Evolutionary conservation across 768 basidiomycete genomes (phyloP).

Genomic region (Strobilomyces dryophilus): DNA sequence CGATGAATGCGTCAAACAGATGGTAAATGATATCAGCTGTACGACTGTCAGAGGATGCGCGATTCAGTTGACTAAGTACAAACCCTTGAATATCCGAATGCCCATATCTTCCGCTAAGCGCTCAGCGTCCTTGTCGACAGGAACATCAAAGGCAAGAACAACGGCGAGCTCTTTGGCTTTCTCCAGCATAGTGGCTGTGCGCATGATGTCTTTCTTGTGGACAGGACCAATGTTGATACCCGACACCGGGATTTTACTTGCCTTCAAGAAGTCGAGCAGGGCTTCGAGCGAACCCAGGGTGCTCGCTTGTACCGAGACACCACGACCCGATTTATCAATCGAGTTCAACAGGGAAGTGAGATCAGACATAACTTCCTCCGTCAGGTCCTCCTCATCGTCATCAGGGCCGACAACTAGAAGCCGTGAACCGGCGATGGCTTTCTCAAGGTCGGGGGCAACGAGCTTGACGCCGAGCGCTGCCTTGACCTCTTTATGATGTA

Average conservation of each 20-base stretch:
- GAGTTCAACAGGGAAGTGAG: conserved; percentile 82
- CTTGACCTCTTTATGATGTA: conserved; percentile 96
- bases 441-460: conserved; percentile 91
- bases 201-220: conserved; percentile 93
- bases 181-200: conserved; percentile 90
- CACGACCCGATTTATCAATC: conserved; percentile 93
- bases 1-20: conserved; percentile 93
- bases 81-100: conserved; percentile 91
- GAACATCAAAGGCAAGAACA: conserved; percentile 95
- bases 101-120: conserved; percentile 91
- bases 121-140: conserved; percentile 91
- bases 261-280: conserved; percentile 89
- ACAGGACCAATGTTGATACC: conserved; percentile 98
- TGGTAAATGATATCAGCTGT: conserved; percentile 98
- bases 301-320: conserved; percentile 96
- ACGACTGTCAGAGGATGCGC: background rate
- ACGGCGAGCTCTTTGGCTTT: conserved; percentile 93
- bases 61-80: background rate
- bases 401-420: conserved; percentile 91
- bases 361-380: conserved; percentile 96
- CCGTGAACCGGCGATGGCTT: conserved; percentile 95
- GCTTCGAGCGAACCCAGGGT: conserved; percentile 97
- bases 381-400: conserved; percentile 93
- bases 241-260: conserved; percentile 94
- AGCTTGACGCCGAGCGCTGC: conserved; percentile 97